A percentile compares a stretch with the other conserved stretches of the same genome.
Conservation (phyloP, 1,284 basidiomycete genomes). For the Farysia itapuensis region DNA sequence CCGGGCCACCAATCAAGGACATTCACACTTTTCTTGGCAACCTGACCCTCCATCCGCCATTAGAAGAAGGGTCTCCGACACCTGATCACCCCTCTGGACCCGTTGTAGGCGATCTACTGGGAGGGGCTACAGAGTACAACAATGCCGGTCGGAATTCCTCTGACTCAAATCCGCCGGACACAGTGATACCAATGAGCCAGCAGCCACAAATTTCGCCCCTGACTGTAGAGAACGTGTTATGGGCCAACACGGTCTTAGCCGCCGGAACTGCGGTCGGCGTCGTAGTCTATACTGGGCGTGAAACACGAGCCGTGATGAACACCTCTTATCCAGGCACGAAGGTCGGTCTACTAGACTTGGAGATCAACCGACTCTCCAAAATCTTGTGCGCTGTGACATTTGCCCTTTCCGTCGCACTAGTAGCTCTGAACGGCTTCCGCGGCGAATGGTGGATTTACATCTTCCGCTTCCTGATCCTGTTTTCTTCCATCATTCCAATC, state of each 20-base stretch:
- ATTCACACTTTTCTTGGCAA: constrained; percentile 95
- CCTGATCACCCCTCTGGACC: constrained; percentile 57
- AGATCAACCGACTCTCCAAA: constrained; percentile 96
- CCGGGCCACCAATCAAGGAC: constrained; percentile 92
- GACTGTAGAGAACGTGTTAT: constrained; percentile 90
- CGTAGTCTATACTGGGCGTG: constrained; percentile 88
- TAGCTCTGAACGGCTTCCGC: constrained; percentile 93
- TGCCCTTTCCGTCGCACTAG: constrained; percentile 82
- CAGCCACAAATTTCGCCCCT: constrained; percentile 52
- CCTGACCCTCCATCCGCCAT: constrained; percentile 70
- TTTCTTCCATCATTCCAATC: constrained; percentile 98
- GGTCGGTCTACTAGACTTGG: constrained; percentile 84
- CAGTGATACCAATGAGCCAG: constrained; percentile 60
- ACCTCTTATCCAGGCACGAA: constrained; percentile 96
- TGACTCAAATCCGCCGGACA: constrained; percentile 18
- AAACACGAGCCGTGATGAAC: constrained; percentile 98
- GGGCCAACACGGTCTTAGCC: constrained; percentile 96
- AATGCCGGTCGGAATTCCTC: constrained; percentile 7
- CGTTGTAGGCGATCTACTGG: constrained; percentile 54
- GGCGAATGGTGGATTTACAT: constrained; percentile 96
- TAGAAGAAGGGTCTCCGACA: constrained; percentile 15
- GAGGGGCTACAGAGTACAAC: not conserved
- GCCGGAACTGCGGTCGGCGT: constrained; percentile 90
- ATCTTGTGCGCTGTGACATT: constrained; percentile 94
- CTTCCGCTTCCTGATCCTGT: constrained; percentile 93